These are phyloP conservation scores for Helichrysum umbraculigerum DNA, from an alignment of 129 eudicot genomes.

Conservation along the genomic window DNA sequence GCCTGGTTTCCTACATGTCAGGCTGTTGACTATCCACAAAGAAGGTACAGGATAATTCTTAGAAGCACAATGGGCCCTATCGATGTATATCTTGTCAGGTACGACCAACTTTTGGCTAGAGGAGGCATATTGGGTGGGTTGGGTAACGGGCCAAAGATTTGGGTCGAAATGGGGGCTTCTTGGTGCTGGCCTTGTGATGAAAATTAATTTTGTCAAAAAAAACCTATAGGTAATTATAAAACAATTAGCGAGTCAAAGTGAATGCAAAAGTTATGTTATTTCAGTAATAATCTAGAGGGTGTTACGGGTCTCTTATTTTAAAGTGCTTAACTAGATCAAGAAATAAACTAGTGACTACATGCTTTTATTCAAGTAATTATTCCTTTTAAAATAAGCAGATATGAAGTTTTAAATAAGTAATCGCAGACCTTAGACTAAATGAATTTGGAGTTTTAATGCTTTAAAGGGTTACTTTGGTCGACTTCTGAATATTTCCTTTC, in stretches of 20 bases:
- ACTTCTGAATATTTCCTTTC: not conserved
- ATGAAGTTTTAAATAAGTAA: too few relatives aligned
- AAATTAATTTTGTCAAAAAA: too few relatives aligned
- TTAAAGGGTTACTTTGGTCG: not conserved
- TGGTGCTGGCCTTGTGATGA: too few relatives aligned
- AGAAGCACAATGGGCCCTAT: slow-evolving; percentile 99
- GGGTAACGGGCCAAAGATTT: not conserved
- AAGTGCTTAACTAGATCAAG: too few relatives aligned
- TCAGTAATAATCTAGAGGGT: not conserved
- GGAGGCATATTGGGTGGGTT: not conserved
- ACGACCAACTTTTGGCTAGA: slow-evolving; percentile 9
- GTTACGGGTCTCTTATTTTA: too few relatives aligned
- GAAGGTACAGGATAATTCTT: slow-evolving; percentile 96
- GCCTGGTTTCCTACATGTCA: slow-evolving; percentile 25
- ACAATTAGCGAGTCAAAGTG: not conserved
- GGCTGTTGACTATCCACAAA: slow-evolving; percentile 92
- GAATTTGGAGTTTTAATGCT: not conserved
- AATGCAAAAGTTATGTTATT: not conserved
- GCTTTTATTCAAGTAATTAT: too few relatives aligned
- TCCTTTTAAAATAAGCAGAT: too few relatives aligned
- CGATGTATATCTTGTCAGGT: slow-evolving; percentile 99
- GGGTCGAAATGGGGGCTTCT: not conserved
- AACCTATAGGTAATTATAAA: not conserved
- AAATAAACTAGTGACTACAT: too few relatives aligned
- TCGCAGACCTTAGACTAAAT: not conserved